phyloP scores from a whole-genome alignment of 208 protist species.

The Balamuthia mandrillaris region DNA sequence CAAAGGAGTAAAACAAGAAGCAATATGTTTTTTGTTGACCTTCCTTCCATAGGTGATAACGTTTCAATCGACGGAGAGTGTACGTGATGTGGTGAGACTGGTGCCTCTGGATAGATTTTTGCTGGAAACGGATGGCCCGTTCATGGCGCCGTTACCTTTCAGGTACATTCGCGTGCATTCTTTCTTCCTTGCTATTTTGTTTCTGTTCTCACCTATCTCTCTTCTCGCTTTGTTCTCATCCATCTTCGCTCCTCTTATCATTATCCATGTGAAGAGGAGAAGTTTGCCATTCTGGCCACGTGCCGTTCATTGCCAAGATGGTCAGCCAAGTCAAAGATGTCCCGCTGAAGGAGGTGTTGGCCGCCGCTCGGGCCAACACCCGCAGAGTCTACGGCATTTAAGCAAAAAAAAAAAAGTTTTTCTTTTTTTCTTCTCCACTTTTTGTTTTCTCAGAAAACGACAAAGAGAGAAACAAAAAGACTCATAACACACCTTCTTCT shows the following conservation, averaged over 20 bases:
- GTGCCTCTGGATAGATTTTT: constrained; percentile 72
- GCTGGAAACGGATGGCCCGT: constrained; percentile 76
- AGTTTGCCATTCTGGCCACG: constrained; percentile 64
- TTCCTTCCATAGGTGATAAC: neutral
- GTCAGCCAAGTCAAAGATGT: constrained; percentile 67
- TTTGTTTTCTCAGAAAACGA: no score
- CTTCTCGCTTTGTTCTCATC: constrained; percentile 74
- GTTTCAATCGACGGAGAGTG: neutral
- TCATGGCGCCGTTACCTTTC: constrained; percentile 72
- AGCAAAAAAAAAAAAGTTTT: neutral
- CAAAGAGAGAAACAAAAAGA: no score
- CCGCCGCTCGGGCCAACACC: constrained; percentile 42
- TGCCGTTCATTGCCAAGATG: constrained; percentile 66
- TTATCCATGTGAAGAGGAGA: neutral
- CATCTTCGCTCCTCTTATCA: constrained; percentile 36
- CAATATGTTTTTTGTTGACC: neutral
- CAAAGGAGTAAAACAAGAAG: neutral
- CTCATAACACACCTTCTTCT: no score
- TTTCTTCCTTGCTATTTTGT: constrained; percentile 64
- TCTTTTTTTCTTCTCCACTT: no score
- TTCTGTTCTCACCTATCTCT: constrained; percentile 76
- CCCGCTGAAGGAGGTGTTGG: constrained; percentile 45
- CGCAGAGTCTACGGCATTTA: constrained; percentile 51
- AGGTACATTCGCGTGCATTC: constrained; percentile 54
- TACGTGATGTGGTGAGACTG: constrained; percentile 43